Conservation (phyloP, 345 rosid genomes). For the Dipteronia sinensis region DNA sequence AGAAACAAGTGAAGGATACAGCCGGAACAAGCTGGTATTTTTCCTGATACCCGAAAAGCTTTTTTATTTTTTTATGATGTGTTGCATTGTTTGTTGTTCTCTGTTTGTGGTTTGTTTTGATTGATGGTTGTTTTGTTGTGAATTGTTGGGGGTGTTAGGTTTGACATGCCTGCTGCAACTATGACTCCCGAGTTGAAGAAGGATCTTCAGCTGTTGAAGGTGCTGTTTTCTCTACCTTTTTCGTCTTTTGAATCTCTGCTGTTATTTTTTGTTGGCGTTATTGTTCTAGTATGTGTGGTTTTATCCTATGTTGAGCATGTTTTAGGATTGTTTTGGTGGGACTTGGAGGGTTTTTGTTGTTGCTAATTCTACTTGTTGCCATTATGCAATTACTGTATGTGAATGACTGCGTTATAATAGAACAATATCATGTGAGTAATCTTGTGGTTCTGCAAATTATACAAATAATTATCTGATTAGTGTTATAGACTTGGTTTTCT, state of each 20-base stretch:
- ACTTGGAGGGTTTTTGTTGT: neutral
- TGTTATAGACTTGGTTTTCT: neutral
- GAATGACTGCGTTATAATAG: no score
- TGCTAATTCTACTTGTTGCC: neutral
- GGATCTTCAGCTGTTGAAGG: constrained; percentile 94
- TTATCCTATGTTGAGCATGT: neutral
- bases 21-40: constrained; percentile 67
- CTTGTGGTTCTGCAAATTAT: no score
- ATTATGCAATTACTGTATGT: no score
- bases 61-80: neutral
- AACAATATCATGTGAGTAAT: no score
- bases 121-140: constrained; percentile 1
- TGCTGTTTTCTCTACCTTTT: constrained; percentile 10
- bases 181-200: constrained; percentile 83
- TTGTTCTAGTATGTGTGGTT: neutral
- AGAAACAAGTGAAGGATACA: constrained; percentile 72
- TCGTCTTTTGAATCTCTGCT: neutral
- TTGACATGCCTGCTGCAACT: constrained; percentile 91
- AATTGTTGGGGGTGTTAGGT: constrained; percentile 46
- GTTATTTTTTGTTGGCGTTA: neutral
- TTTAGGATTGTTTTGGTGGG: neutral
- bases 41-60: neutral
- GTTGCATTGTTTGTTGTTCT: no score
- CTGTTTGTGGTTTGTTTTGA: neutral
- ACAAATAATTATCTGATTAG: neutral